Base-by-base conservation (phyloP, 306 rosid species). In the Cicer judaicum region DNA sequence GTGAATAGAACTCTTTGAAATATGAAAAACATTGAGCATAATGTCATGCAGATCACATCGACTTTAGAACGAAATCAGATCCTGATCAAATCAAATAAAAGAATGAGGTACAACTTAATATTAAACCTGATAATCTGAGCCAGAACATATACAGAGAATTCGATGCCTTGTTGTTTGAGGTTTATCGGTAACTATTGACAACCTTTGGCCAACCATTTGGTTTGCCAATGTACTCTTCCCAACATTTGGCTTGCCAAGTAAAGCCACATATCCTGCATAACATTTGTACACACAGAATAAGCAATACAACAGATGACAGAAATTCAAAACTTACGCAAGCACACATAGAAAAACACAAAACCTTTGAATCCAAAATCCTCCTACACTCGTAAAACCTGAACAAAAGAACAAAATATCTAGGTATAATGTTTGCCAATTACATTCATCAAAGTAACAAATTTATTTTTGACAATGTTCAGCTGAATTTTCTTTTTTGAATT, bases 111-210 rank as follows among this genome's bases (percentile, higher is more conserved):
- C 9, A 16, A 38, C 57, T 38, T 0, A 74, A 84, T 78, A 55
- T 53, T 86, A 87, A 88, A 94, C 99, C 97, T 94, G 97, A 86
- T 92, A 92, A 77, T 90, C 92, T 5, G 93, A 64, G 71, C 81
- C 91, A 74, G 99, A 90, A 84, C 95, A 94, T 79, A 94, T 88
- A 82, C 97, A 96, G 46, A 92, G 99, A 85, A 94, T 73, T 42
- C 99, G 93, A 79, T 94, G 99, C 75, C 97, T 85, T 0, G 97
- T 94, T 1, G 99, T 94, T 80, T 94, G 99, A 81, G 99, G 99
- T 78, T 94, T 94, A 87, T 92, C 91, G 1, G 97, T 92, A 77
- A 94, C 99, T 77, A 94, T 92, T 5, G 99, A 90, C 81, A 94
- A 77, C 89, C 89, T 94, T 65, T 90, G 99, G 5, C 99, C 99